Evolutionary conservation across 2,329 filamentous ascomycete species (phyloP), one percentile per base, ranked within the genome.

Genomic region (Aspergillus thermomutatus): DNA sequence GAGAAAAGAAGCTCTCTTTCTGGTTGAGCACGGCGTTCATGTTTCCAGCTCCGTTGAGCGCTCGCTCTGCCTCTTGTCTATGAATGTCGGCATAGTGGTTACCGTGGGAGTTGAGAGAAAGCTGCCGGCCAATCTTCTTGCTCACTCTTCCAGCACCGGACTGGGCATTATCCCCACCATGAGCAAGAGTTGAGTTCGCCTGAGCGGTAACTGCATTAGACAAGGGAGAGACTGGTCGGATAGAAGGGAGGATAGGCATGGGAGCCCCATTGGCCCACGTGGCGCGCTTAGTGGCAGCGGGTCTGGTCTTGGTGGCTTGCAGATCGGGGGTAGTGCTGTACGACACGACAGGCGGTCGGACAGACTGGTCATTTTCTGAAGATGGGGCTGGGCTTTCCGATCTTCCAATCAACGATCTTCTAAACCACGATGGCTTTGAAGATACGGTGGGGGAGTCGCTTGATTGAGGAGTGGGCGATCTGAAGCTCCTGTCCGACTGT

Each of bases 1-100:
- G 94, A 0, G 94, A 97, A 77, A 99, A 99, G 80, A 99, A 99
- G 74, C 94, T 91, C 74, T 99, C 94, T 70, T 95, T 95, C 47
- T 92, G 90, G 19, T 84, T 90, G 66, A 83, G 87, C 0, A 88
- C 91, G 5, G 91, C 94, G 17, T 84, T 86, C 25, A 92, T 79
- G 23, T 87, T 89, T 34, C 83, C 84, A 66, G 88, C 87, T 53
- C 92, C 94, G 70, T 92, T 97, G 48, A 97, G 82, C 40, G 92
- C 91, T 60, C 91, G 84, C 74, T 97, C 93, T 14, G 93, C 91
- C 74, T 97, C 91, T 76, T 93, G 91, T 54, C 93, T 85, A 72
- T 96, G 92, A 63, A 90, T 79, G 68, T 97, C 92, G 27, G 91
- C 84, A 72, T 97, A 97, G 76, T 97, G 90, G 70, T 96, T 97